These are phyloP conservation scores for Lojkania enalia DNA, from an alignment of 2,329 filamentous ascomycete genomes.

Conservation along the genomic window DNA sequence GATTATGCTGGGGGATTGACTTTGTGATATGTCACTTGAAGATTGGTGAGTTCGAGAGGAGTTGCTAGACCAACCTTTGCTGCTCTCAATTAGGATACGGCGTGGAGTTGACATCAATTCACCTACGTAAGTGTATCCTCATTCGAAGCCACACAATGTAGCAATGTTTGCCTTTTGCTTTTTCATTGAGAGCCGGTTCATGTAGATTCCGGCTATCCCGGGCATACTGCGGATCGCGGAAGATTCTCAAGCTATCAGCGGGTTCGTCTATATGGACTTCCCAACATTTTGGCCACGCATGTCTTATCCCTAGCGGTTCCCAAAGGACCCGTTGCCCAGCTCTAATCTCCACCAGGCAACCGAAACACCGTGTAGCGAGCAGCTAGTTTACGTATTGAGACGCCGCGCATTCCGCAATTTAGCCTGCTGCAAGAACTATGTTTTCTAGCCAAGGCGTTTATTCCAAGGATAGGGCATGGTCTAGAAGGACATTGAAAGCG, in stretches of 20 bases:
- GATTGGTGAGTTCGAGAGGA: neutral
- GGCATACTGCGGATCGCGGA: constrained; percentile 3
- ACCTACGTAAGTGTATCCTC: neutral
- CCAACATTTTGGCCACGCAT: constrained; percentile 4
- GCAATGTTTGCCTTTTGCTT: neutral
- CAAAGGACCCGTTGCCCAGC: neutral
- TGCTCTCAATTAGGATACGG: neutral
- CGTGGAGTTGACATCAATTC: neutral
- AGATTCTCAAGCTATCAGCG: constrained; percentile 13
- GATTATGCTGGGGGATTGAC: too few species aligned
- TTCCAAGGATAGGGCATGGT: neutral
- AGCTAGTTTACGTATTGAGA: constrained; percentile 2
- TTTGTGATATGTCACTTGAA: too few species aligned
- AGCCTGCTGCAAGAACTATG: neutral
- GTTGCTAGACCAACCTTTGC: neutral
- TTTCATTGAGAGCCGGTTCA: neutral
- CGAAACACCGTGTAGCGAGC: constrained; percentile 15
- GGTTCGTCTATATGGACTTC: constrained; percentile 12
- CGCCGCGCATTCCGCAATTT: neutral
- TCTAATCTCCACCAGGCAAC: constrained; percentile 18
- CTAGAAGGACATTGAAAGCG: neutral
- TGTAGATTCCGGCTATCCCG: constrained; percentile 14
- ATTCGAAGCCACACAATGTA: neutral
- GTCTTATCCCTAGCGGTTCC: constrained; percentile 2
- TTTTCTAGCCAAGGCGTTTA: neutral